Base-by-base conservation (phyloP, 2,329 filamentous ascomycete genomes). In the Epichloe baconii region DNA sequence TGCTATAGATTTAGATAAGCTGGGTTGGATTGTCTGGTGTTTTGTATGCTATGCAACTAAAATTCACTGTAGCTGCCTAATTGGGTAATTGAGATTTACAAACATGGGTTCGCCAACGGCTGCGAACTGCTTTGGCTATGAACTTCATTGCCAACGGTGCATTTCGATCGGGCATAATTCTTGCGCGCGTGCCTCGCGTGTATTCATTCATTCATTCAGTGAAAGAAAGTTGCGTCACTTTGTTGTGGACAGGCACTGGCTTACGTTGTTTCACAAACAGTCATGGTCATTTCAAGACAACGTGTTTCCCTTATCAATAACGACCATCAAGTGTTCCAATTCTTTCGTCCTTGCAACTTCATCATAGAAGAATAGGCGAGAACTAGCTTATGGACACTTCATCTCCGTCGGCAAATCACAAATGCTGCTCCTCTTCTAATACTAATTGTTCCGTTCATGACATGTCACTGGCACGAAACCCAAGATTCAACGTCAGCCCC, bases 1-100 rank as follows among this genome's bases (percentile, higher is more conserved):
- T 86, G 77, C 65, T 94, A 65, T 93, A 81, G 52, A 17, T 23
- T 4, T 12, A 10, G 5, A 26, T n/a, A 8, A 31, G 45, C 35
- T 36, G 43, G 19, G 21, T 26, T 35, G 26, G 21, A 31, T 5
- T 5, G n/a, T 40, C 17, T 47, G 14, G 19, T 47, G 34, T 38
- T 38, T 37, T 26, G 14, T 10, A 0, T 38, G 37, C 5, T 38
- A 8, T 15, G 7, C 12, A n/a, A 14, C 11, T 5, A 15, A 43
- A 23, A 23, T 23, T 19, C 17, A 23, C 10, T 17, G 41, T 4
- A 23, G 17, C 41, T 43, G 17, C 41, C 17, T 11, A 23, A 21
- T 43, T 43, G 41, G 17, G 41, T 43, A 23, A 14, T 43, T 14
- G 37, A 43, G 11, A 17, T 23, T 23, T 23, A 19, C 10, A 14